These are phyloP conservation scores for Pisolithus thermaeus DNA, from an alignment of 1,284 basidiomycete species.

Conservation along the genomic window DNA sequence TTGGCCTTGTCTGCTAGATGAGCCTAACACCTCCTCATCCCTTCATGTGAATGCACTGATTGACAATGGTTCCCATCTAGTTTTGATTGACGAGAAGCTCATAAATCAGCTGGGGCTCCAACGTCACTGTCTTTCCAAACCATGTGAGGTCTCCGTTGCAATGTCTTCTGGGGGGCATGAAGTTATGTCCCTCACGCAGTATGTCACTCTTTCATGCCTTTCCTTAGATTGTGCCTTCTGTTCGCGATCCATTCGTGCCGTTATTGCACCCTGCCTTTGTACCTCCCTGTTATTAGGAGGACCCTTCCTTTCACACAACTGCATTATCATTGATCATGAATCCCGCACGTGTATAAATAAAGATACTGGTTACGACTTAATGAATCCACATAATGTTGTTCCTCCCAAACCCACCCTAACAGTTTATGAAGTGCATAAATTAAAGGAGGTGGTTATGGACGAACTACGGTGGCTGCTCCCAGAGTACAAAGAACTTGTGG, in stretches of 20 bases:
- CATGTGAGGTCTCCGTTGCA: background rate
- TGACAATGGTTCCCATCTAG: no score
- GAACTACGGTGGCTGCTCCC: no score
- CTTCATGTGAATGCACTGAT: no score
- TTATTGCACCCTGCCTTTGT: slow-evolving; percentile 2
- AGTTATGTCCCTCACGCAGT: background rate
- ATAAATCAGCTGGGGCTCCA: no score
- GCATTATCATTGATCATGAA: background rate
- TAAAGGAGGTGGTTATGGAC: no score
- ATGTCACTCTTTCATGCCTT: background rate
- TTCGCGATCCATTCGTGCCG: background rate
- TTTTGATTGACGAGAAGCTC: no score
- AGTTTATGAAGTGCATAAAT: background rate
- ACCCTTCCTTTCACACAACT: no score
- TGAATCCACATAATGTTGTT: background rate
- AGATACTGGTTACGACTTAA: background rate
- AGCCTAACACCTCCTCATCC: background rate
- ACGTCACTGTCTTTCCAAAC: background rate
- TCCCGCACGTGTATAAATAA: background rate
- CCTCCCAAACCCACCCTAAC: background rate
- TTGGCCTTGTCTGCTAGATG: slow-evolving; percentile 9
- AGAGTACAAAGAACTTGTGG: background rate
- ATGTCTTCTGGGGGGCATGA: background rate
- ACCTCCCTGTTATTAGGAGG: no score
- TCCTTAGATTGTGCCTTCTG: background rate